phyloP scores from a whole-genome alignment of 352 stramenopile species.

The Pythium chondricola region DNA sequence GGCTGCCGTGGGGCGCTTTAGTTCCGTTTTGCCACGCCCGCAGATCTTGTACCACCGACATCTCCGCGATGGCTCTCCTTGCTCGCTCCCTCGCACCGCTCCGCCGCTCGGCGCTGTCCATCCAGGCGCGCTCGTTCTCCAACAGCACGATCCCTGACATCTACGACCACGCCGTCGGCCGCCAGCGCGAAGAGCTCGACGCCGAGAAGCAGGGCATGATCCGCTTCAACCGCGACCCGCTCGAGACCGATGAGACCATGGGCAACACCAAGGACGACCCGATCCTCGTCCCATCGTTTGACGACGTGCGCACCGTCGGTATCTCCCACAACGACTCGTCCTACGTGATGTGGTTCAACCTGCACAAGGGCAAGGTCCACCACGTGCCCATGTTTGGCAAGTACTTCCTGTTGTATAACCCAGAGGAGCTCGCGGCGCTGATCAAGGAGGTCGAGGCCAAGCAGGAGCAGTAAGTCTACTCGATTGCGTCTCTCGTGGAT shows the following conservation, averaged over 20 bases:
- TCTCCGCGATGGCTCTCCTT: slow-evolving; percentile 19
- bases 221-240: slow-evolving; percentile 79
- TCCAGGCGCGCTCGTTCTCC: slow-evolving; percentile 47
- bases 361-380: slow-evolving; percentile 84
- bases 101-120: slow-evolving; percentile 25
- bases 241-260: slow-evolving; percentile 81
- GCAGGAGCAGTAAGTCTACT: slow-evolving; percentile 42
- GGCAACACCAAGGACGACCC: slow-evolving; percentile 87
- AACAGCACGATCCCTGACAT: slow-evolving; percentile 65
- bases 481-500: too few relatives aligned
- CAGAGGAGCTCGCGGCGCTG: slow-evolving; percentile 72
- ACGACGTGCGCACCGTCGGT: slow-evolving; percentile 61
- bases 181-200: slow-evolving; percentile 71
- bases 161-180: slow-evolving; percentile 73
- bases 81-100: slow-evolving; percentile 43
- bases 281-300: slow-evolving; percentile 81
- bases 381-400: slow-evolving; percentile 84
- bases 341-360: slow-evolving; percentile 86
- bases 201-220: slow-evolving; percentile 56
- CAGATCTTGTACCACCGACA: too few relatives aligned
- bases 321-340: slow-evolving; percentile 87
- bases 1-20: slow-evolving; percentile 1
- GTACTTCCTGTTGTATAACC: slow-evolving; percentile 90
- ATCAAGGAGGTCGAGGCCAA: slow-evolving; percentile 83
- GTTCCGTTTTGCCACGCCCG: slow-evolving; percentile 6